Conservation (phyloP, 257 asterid species). For the Capsicum baccatum region DNA sequence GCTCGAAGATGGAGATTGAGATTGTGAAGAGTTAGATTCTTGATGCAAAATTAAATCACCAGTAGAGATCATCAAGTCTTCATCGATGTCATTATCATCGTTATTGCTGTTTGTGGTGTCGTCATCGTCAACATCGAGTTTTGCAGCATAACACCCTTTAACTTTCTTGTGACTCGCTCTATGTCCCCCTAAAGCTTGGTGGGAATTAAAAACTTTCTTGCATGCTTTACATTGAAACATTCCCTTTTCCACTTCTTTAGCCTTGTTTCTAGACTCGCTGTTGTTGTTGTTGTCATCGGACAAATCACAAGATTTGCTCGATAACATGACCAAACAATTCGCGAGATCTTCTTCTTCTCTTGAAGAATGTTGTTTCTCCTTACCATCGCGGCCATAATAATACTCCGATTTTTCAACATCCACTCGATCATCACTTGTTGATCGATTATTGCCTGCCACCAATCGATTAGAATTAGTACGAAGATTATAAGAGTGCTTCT, state of each 20-base stretch:
- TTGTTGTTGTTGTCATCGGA: constrained; percentile 20
- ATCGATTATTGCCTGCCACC: constrained; percentile 22
- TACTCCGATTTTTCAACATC: constrained; percentile 24
- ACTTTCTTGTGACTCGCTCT: constrained; percentile 97
- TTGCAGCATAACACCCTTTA: constrained; percentile 83
- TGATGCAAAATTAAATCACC: constrained; percentile 33
- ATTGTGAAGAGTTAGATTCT: constrained; percentile 21
- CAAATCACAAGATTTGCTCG: constrained; percentile 44
- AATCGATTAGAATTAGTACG: constrained; percentile 53
- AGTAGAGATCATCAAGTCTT: constrained; percentile 32
- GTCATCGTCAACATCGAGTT: constrained; percentile 26
- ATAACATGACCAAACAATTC: constrained; percentile 73
- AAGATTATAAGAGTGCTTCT: constrained; percentile 62
- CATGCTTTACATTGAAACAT: constrained; percentile 83
- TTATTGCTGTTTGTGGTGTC: neutral
- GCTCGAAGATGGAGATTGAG: neutral
- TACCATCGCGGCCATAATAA: constrained; percentile 1
- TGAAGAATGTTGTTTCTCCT: constrained; percentile 1
- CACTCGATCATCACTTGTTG: constrained; percentile 32
- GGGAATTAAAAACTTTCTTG: constrained; percentile 73
- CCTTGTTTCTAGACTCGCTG: constrained; percentile 37
- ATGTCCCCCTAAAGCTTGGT: constrained; percentile 96
- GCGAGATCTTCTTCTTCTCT: constrained; percentile 76
- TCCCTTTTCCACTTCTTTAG: constrained; percentile 52
- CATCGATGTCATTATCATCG: constrained; percentile 36